Evolutionary conservation across 768 basidiomycete genomes (phyloP), one percentile per base, ranked within the genome.

Genomic region (Hygrocybe punicea): DNA sequence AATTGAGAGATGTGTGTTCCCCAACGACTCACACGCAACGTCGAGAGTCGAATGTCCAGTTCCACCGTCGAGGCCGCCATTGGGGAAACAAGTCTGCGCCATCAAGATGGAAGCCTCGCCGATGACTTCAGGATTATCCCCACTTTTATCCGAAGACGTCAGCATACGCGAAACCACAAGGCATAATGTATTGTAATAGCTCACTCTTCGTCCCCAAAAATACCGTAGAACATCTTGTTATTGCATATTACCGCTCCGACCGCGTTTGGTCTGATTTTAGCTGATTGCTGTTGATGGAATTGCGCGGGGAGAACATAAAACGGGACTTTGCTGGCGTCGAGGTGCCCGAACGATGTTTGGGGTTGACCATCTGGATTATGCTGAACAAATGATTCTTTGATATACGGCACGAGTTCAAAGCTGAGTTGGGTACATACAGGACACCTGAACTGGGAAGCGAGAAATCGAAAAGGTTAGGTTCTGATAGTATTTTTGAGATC

Each of bases 171-270:
- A 54, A 13, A 16, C 19, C 53, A 13, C 13, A 24, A 4, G 19
- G 16, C 10, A 39, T 13, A 6, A 9, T 3, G n/a, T 3, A 37
- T 39, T 2, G 4, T 19, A 35, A 37, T 10, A 46, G 51, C 63
- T 2, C 23, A 68, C 67, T 68, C 59, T 46, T 60, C 60, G 42
- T 68, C 67, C 10, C 65, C 67, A 23, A 63, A 64, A 21, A 68
- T 68, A 9, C 61, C 65, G 40, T 68, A 68, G n/a, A 64, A 64
- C 66, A 68, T 68, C 51, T 67, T 62, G 6, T 54, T 59, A 21
- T 57, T 56, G 42, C 67, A 68, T 10, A 68, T 63, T 33, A 68
- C 63, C 2, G 65, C 65, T 8, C 64, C 65, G 4, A 68, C 58
- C 14, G 65, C 63, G 64, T 67, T 65, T 45, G 46, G 33, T 17